Evolutionary conservation across 2,329 filamentous ascomycete species (phyloP).

Genomic region (Corniculantispora saksenae): DNA sequence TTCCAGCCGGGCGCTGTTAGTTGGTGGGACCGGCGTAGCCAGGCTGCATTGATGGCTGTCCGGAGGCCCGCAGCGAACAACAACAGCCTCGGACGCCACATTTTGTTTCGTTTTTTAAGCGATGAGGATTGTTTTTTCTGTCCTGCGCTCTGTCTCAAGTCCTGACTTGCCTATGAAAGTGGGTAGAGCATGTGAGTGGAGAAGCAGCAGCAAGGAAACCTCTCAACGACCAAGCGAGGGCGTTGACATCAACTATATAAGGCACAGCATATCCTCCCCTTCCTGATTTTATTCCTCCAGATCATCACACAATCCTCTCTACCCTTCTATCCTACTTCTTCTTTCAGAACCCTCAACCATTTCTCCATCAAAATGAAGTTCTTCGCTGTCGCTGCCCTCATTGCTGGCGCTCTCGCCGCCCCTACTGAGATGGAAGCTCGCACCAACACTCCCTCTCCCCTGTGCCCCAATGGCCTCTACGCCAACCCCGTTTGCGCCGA

Average conservation of each 20-base stretch:
- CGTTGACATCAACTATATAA: constrained; percentile 1
- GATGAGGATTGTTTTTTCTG: not conserved
- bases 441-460: not conserved
- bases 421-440: constrained; percentile 17
- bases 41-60: not conserved
- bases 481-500: constrained; percentile 22
- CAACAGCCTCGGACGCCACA: constrained; percentile 6
- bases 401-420: constrained; percentile 22
- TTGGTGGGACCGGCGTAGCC: not conserved
- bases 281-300: not conserved
- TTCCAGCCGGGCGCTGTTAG: not conserved
- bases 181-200: not conserved
- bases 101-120: constrained; percentile 9
- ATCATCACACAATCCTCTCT: not conserved
- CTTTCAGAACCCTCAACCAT: not conserved
- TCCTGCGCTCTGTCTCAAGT: not conserved
- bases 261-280: not conserved
- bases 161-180: not conserved
- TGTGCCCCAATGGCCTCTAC: constrained; percentile 19
- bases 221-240: not conserved
- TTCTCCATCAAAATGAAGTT: constrained; percentile 25
- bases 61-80: not conserved
- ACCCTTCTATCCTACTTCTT: not conserved
- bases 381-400: constrained; percentile 22
- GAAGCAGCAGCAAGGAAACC: not conserved